Conservation (phyloP, 139 green algal genomes). For the Micromonas commoda region DNA sequence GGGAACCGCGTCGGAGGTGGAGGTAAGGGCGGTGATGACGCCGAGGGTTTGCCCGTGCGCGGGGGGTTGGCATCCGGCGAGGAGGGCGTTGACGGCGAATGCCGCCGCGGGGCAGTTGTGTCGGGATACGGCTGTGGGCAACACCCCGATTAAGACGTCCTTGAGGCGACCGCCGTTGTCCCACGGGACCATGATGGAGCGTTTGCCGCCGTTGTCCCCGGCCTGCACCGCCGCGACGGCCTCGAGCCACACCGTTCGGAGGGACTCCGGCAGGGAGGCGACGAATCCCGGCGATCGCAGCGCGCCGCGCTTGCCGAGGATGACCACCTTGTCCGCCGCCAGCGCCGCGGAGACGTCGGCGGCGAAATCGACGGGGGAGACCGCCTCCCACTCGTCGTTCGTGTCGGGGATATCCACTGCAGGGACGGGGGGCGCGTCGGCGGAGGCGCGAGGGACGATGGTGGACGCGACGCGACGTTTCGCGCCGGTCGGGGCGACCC, state of each 20-base stretch:
- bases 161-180: background rate
- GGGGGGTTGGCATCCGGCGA: background rate
- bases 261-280: background rate
- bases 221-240: background rate
- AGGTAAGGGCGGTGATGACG: background rate
- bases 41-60: background rate
- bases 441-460: no score
- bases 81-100: background rate
- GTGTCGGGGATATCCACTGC: background rate
- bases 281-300: background rate
- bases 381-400: background rate
- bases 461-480: no score
- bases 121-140: background rate
- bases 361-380: background rate
- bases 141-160: background rate
- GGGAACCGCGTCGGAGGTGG: background rate
- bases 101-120: slow-evolving; percentile 11
- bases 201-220: background rate
- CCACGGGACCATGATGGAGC: background rate
- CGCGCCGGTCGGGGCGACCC: no score
- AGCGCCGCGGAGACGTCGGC: background rate
- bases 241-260: background rate
- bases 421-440: no score
- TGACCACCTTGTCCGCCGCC: background rate
- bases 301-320: background rate